Evolutionary conservation across 768 basidiomycete genomes (phyloP).

Genomic region (Agrocybe praecox): DNA sequence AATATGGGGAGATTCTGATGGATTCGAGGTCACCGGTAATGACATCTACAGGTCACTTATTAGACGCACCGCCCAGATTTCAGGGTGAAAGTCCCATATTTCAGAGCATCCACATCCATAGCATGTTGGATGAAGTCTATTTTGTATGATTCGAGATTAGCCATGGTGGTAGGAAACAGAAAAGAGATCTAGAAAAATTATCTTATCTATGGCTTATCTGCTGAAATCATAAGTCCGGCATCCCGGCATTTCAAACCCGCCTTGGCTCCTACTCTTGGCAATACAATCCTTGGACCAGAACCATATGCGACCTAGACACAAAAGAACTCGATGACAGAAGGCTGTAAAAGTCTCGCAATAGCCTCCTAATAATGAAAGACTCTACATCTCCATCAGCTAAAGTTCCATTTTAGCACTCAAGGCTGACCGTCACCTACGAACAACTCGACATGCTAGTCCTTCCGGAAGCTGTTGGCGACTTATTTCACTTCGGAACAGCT

Average conservation of each 20-base stretch:
- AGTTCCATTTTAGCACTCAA: neutral
- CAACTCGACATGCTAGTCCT: neutral
- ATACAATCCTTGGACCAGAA: neutral
- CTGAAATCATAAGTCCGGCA: too few species aligned
- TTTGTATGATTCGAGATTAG: slow-evolving; percentile 43
- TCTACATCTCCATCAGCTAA: neutral
- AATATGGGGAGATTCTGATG: slow-evolving; percentile 86
- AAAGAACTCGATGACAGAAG: neutral
- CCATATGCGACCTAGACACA: neutral
- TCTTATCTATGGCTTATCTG: neutral
- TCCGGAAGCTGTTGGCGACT: neutral
- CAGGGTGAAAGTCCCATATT: slow-evolving; percentile 90
- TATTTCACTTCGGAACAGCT: neutral
- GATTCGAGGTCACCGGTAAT: slow-evolving; percentile 1
- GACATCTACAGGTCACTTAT: neutral
- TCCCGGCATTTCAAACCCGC: neutral
- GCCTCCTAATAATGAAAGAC: neutral
- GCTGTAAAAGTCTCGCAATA: neutral
- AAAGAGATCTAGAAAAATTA: neutral
- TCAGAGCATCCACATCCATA: slow-evolving; percentile 73
- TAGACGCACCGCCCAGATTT: slow-evolving; percentile 88
- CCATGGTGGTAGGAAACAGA: neutral
- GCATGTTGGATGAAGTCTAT: slow-evolving; percentile 68
- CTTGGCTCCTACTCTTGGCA: neutral
- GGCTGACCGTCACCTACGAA: neutral